A percentile compares a stretch with the other conserved stretches of the same genome.
Conservation (phyloP, 192 early-diverging fungal species). For the Thamnidium elegans region DNA sequence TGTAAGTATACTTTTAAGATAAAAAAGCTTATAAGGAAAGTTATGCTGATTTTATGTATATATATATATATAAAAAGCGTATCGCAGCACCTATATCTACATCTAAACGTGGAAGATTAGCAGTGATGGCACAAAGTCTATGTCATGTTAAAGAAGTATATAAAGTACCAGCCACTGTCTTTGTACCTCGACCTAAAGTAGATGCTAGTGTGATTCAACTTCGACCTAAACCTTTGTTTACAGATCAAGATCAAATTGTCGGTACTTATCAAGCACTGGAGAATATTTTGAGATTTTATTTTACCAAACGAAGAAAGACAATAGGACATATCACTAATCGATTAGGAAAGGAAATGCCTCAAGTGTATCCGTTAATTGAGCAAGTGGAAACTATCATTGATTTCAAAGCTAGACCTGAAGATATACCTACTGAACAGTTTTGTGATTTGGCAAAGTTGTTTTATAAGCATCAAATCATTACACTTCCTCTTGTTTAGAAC, state of each 20-base stretch:
- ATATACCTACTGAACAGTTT: constrained; percentile 60
- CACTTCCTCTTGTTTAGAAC: not conserved
- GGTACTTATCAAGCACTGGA: constrained; percentile 58
- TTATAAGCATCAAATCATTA: constrained; percentile 29
- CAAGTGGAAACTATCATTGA: constrained; percentile 45
- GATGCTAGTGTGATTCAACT: constrained; percentile 74
- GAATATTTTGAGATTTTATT: constrained; percentile 57
- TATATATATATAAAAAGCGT: constrained; percentile 35
- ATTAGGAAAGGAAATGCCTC: constrained; percentile 28
- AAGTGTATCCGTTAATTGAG: constrained; percentile 24
- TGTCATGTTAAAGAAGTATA: constrained; percentile 65
- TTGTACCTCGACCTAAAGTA: constrained; percentile 77
- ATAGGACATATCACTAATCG: constrained; percentile 55
- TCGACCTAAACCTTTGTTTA: constrained; percentile 38
- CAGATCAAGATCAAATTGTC: constrained; percentile 18
- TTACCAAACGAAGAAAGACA: constrained; percentile 70
- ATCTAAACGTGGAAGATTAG: constrained; percentile 58
- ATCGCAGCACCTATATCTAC: constrained; percentile 55
- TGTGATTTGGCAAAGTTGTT: constrained; percentile 52
- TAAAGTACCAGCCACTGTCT: constrained; percentile 55
- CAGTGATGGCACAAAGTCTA: constrained; percentile 69
- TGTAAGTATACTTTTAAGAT: constrained; percentile 26
- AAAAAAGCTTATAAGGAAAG: not conserved
- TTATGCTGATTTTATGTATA: not conserved
- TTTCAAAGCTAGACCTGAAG: constrained; percentile 58